Percentiles rank a stretch among this genome's conserved stretches.
Evolutionary conservation across 805 yeast species (phyloP).

Genomic region (Saccharomycopsis oosterbeekiorum): DNA sequence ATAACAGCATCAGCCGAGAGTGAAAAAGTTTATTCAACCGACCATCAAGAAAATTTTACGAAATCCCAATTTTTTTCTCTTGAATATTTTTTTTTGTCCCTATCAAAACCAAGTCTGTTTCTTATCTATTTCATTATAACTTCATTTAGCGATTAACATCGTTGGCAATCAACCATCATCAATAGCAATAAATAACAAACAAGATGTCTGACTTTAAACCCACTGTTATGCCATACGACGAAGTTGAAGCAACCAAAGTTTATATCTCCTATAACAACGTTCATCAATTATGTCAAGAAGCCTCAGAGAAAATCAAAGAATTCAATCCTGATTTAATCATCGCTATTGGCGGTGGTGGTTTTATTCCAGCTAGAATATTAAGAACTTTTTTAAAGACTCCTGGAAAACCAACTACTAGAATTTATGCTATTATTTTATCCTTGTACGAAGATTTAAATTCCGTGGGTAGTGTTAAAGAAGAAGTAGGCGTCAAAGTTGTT

Average conservation of each 20-base stretch:
- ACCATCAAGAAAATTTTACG: no score
- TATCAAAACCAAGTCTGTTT: no score
- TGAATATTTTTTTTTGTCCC: neutral
- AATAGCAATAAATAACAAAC: neutral
- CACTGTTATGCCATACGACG: slow-evolving; percentile 15
- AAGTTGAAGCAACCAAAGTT: slow-evolving; percentile 36
- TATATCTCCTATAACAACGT: slow-evolving; percentile 76
- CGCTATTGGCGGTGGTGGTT: slow-evolving; percentile 97
- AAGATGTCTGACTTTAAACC: slow-evolving; percentile 11
- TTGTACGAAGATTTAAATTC: slow-evolving; percentile 76
- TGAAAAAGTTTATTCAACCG: no score
- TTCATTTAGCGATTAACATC: neutral
- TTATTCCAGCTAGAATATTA: slow-evolving; percentile 93
- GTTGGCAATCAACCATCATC: neutral
- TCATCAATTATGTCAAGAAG: slow-evolving; percentile 60
- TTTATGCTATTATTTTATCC: slow-evolving; percentile 90
- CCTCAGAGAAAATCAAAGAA: slow-evolving; percentile 50
- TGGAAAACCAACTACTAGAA: slow-evolving; percentile 80
- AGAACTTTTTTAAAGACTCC: slow-evolving; percentile 86
- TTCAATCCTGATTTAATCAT: slow-evolving; percentile 85
- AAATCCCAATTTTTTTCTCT: neutral
- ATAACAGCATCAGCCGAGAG: no score
- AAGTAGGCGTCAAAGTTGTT: slow-evolving; percentile 56
- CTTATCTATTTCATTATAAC: neutral
- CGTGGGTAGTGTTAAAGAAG: slow-evolving; percentile 45